These are phyloP conservation scores for Taphrina wiesneri DNA, from an alignment of 1,139 yeast genomes.

Conservation along the genomic window DNA sequence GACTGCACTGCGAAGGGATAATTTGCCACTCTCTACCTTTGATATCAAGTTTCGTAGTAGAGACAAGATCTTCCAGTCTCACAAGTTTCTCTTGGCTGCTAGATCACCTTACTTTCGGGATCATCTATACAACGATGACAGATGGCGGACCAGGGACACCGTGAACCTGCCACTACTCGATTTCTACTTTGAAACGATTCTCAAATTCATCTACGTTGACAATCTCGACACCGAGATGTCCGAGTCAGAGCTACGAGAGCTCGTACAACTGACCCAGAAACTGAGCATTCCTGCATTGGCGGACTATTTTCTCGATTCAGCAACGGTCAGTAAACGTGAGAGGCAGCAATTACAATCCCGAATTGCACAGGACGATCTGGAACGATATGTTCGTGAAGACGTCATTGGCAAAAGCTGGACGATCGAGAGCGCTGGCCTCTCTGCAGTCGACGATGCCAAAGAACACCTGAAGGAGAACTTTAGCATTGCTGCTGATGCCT, in stretches of 20 bases:
- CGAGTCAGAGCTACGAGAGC: conserved; percentile 43
- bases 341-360: conserved; percentile 24
- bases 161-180: conserved; percentile 41
- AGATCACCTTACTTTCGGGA: conserved; percentile 45
- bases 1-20: conserved; percentile 51
- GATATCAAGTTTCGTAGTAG: conserved; percentile 10
- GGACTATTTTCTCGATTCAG: conserved; percentile 41
- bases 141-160: conserved; percentile 40
- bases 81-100: conserved; percentile 49
- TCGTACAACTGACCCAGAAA: conserved; percentile 48
- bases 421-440: not conserved
- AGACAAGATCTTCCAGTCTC: conserved; percentile 40
- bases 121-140: conserved; percentile 37
- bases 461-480: not conserved
- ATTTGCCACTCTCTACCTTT: conserved; percentile 22
- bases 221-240: conserved; percentile 49
- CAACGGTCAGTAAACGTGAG: conserved; percentile 15
- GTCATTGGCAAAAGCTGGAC: conserved; percentile 47
- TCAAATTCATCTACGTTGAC: conserved; percentile 58
- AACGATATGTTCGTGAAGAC: conserved; percentile 47
- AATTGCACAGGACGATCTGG: conserved; percentile 42
- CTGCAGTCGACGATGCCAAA: conserved; percentile 12
- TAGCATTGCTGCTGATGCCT: conserved; percentile 37
- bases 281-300: conserved; percentile 49
- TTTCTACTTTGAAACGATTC: conserved; percentile 48